Base-by-base conservation (phyloP, 2,329 filamentous ascomycete genomes). In the Ophiocordyceps camponoti-floridani region DNA sequence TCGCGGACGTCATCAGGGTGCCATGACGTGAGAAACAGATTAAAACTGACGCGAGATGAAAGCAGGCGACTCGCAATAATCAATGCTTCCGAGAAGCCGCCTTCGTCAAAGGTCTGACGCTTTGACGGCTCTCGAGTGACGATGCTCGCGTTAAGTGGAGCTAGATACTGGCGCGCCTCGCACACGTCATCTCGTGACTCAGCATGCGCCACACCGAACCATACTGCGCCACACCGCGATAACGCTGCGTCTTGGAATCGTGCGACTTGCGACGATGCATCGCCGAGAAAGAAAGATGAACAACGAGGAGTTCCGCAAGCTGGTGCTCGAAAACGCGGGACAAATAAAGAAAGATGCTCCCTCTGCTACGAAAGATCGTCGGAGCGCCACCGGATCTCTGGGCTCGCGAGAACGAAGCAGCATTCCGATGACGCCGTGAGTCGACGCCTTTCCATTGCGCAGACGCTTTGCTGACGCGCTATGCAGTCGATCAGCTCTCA, bases 351-450 rank as follows among this genome's bases (percentile, higher is more conserved):
- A 62, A 57, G 61, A 73, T 68, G 70, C 66, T 49, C 57, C 65
- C 43, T 67, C 72, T 13, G 55, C 52, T 44, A 50, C 51, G 52
- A 47, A 53, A 49, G 50, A 53, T 47, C 52, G 51, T 45, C 48
- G 54, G 11, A 50, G 49, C 40, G 52, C 46, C 28, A 64, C 70
- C 42, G 64, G 66, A 43, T 63, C 76, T 4, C 69, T 94, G 46
- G 87, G 87, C 19, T 91, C 85, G 47, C 75, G 82, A 55, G 78
- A 83, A 62, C 77, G 78, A 51, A 75, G 83, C 31, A 89, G 76
- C 61, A 89, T 94, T 49, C 86, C 86, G 46, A 95, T 95, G 89
- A 95, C 89, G 42, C 89, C 89, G 81, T 87, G 71, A 54, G 79
- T 68, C 12, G 38, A 9, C 26, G 8, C 28, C 23, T 7, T n/a